phyloP scores from a whole-genome alignment of 75 land plant species.

The Cryptomeria japonica region DNA sequence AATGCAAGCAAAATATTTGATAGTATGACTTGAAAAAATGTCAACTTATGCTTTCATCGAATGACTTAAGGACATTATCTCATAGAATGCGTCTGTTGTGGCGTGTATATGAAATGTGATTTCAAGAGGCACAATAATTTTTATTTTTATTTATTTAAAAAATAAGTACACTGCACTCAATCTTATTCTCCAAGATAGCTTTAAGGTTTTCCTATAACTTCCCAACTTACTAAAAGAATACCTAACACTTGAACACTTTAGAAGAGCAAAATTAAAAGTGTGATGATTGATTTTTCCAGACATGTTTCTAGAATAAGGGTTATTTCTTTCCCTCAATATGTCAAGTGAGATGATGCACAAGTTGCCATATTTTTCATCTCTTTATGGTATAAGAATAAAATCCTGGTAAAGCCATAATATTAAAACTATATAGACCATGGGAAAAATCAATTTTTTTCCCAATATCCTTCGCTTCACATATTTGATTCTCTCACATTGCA shows the following conservation, averaged over 20 bases:
- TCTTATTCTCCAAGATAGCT: not conserved
- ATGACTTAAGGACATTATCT: too few species aligned
- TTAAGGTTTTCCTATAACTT: not conserved
- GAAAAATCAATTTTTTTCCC: not conserved
- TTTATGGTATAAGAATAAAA: not conserved
- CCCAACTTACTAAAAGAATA: not conserved
- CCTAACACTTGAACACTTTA: too few species aligned
- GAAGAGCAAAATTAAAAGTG: not conserved
- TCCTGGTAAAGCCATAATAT: not conserved
- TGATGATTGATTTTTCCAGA: not conserved
- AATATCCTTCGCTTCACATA: constrained; percentile 19
- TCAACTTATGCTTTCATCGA: too few species aligned
- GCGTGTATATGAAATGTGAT: too few species aligned
- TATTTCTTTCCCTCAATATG: not conserved
- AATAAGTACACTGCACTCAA: not conserved
- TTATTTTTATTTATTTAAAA: not conserved
- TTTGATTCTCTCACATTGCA: constrained; percentile 13
- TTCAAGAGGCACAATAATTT: too few species aligned
- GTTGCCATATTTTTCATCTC: not conserved
- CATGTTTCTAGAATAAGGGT: not conserved
- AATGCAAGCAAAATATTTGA: too few species aligned
- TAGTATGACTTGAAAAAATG: too few species aligned
- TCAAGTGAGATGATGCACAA: not conserved
- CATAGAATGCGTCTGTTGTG: too few species aligned
- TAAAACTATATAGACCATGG: not conserved